These are phyloP conservation scores for Epichloe brachyelytri DNA, from an alignment of 2,329 filamentous ascomycete genomes.

Conservation along the genomic window DNA sequence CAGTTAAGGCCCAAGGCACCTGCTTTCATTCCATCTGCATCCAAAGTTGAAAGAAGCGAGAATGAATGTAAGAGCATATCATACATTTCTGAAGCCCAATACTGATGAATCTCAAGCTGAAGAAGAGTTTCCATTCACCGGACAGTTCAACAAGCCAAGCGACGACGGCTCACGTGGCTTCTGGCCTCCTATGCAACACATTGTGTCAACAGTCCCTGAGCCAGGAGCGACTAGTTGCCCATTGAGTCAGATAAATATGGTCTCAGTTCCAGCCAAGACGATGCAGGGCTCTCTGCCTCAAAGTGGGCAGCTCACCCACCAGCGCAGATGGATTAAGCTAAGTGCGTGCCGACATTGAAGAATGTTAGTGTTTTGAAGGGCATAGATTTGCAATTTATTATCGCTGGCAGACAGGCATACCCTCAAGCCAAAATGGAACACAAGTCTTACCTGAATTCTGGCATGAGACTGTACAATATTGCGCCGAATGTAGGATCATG, in stretches of 20 bases:
- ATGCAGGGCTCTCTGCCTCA: slow-evolving; percentile 1
- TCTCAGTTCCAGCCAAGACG: neutral
- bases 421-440: neutral
- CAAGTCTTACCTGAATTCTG: neutral
- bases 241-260: neutral
- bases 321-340: neutral
- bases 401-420: neutral
- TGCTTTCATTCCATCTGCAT: neutral
- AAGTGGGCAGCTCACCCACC: neutral
- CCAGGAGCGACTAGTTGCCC: neutral
- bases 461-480: neutral
- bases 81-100: neutral
- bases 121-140: slow-evolving; percentile 1
- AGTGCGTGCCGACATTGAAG: neutral
- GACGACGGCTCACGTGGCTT: neutral
- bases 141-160: neutral
- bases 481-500: neutral
- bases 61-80: neutral
- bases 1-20: neutral
- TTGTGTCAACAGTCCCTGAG: neutral
- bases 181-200: neutral
- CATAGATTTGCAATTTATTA: neutral
- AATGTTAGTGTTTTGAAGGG: neutral
- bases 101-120: neutral
- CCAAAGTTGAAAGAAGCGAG: neutral